phyloP scores from a whole-genome alignment of 108 stramenopile species.

The Chaetoceros muelleri region DNA sequence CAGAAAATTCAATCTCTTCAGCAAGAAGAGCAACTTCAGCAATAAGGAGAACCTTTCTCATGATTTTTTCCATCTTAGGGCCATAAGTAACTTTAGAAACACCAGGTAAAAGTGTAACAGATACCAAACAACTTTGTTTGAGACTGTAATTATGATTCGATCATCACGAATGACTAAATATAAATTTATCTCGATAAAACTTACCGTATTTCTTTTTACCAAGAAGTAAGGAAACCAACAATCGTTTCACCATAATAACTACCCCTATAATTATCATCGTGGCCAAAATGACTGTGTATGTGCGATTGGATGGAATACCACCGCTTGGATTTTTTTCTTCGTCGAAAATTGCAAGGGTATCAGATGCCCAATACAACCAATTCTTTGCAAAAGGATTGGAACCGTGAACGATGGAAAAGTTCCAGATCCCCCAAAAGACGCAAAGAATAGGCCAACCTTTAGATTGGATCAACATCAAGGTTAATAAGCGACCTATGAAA shows the following conservation, averaged over 20 bases:
- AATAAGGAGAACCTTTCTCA: conserved; percentile 51
- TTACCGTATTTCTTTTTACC: conserved; percentile 39
- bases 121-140: not conserved
- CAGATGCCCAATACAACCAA: too few species aligned
- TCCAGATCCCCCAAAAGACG: conserved; percentile 44
- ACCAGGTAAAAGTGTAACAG: not conserved
- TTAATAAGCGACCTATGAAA: conserved; percentile 57
- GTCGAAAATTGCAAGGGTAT: too few species aligned
- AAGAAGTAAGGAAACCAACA: conserved; percentile 39
- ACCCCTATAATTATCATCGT: conserved; percentile 27
- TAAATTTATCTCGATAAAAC: too few species aligned
- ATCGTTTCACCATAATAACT: conserved; percentile 39
- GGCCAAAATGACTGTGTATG: too few species aligned
- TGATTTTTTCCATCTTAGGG: conserved; percentile 33
- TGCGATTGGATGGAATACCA: too few species aligned
- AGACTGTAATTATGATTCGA: too few species aligned
- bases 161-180: too few species aligned
- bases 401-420: too few species aligned
- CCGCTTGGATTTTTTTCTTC: too few species aligned
- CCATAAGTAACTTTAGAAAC: conserved; percentile 29
- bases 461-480: conserved; percentile 52
- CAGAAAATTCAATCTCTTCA: conserved; percentile 10
- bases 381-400: too few species aligned
- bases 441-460: conserved; percentile 70
- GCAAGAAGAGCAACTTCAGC: conserved; percentile 36